Evolutionary conservation across 177 flowering plant genomes (phyloP).

Genomic region (Tripterygium wilfordii): DNA sequence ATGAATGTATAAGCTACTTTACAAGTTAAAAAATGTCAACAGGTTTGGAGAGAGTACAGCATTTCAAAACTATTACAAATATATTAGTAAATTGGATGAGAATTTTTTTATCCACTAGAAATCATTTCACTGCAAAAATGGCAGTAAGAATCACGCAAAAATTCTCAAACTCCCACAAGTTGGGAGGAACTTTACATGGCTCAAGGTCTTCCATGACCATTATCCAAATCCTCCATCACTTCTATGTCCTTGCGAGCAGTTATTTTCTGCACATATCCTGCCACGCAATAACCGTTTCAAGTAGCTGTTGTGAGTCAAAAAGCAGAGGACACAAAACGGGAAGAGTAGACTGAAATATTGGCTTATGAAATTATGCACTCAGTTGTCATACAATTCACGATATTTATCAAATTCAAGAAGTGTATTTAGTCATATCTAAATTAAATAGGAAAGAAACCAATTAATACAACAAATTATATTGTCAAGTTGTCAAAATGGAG

Average conservation of each 20-base stretch:
- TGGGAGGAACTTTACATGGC: background rate
- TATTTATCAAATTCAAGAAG: too few species aligned
- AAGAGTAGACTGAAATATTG: too few species aligned
- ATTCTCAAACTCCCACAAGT: background rate
- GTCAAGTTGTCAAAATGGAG: too few species aligned
- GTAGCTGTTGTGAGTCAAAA: background rate
- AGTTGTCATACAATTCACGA: too few species aligned
- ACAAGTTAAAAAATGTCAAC: background rate
- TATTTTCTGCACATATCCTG: conserved; percentile 97
- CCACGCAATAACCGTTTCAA: conserved; percentile 4
- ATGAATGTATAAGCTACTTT: background rate
- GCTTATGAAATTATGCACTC: too few species aligned
- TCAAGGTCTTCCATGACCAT: conserved; percentile 60
- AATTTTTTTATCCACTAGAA: background rate
- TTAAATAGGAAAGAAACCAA: too few species aligned
- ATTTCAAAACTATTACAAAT: conserved; percentile 1
- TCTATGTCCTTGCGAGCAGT: conserved; percentile 80
- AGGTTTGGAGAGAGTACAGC: background rate
- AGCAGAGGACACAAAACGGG: background rate
- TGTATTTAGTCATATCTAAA: too few species aligned
- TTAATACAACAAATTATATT: too few species aligned
- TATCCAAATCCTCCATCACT: conserved; percentile 87
- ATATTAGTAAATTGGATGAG: background rate
- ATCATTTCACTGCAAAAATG: too few species aligned
- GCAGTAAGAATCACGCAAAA: background rate